Conservation (phyloP, 2,329 filamentous ascomycete species). For the Plectosphaerella cucumerina region DNA sequence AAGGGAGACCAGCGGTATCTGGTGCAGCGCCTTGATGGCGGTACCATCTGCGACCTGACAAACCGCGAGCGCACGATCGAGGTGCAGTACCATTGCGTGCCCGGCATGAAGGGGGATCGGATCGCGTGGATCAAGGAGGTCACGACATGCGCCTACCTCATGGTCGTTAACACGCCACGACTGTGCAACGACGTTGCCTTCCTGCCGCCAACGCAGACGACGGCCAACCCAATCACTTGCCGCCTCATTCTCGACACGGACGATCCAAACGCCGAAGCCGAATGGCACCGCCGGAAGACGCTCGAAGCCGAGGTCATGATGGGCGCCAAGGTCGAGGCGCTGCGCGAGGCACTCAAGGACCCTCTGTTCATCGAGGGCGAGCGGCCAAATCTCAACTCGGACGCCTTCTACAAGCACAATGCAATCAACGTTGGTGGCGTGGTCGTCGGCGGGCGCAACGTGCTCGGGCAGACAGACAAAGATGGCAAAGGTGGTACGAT, state of each 20-base stretch:
- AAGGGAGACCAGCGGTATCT: constrained; percentile 83
- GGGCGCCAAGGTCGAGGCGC: constrained; percentile 5
- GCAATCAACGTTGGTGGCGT: constrained; percentile 47
- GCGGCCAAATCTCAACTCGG: constrained; percentile 2
- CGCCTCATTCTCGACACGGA: constrained; percentile 60
- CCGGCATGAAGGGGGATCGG: constrained; percentile 64
- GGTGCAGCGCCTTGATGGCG: constrained; percentile 74
- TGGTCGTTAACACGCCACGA: constrained; percentile 86
- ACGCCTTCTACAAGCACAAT: constrained; percentile 13
- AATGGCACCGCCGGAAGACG: constrained; percentile 27
- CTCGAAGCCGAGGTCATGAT: constrained; percentile 33
- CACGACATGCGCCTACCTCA: constrained; percentile 85
- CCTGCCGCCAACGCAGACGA: constrained; percentile 71
- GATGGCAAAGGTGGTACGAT: constrained; percentile 42
- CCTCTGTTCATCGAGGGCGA: background rate
- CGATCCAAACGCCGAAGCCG: constrained; percentile 29
- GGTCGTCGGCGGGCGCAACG: constrained; percentile 45
- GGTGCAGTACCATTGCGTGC: constrained; percentile 76
- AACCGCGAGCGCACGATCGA: constrained; percentile 78
- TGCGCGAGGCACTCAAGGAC: background rate
- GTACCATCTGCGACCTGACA: constrained; percentile 83
- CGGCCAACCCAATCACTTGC: constrained; percentile 74
- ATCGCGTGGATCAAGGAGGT: constrained; percentile 94
- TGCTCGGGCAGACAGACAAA: constrained; percentile 41
- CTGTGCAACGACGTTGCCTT: constrained; percentile 87